These are phyloP conservation scores for Aspergillus persii DNA, from an alignment of 2,329 filamentous ascomycete species.

Conservation along the genomic window DNA sequence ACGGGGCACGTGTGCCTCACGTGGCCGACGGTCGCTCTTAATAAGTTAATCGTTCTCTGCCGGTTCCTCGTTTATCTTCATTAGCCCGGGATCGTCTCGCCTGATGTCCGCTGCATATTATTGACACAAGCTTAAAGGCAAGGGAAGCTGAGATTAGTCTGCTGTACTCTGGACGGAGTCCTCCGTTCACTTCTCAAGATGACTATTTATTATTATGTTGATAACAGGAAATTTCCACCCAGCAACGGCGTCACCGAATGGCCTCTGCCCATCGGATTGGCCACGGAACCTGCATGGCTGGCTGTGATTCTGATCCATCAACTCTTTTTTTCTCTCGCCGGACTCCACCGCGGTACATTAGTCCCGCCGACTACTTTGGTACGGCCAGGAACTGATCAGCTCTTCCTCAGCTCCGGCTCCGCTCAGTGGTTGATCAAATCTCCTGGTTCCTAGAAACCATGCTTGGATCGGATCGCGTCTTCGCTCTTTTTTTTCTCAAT, in stretches of 20 bases:
- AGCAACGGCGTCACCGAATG: not conserved
- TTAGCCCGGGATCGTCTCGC: not conserved
- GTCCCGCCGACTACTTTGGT: constrained; percentile 8
- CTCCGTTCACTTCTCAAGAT: not conserved
- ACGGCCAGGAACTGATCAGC: constrained; percentile 12
- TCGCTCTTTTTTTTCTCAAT: constrained; percentile 5
- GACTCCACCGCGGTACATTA: not conserved
- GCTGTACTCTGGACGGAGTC: too few relatives aligned
- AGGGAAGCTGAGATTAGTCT: not conserved
- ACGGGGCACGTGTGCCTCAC: not conserved
- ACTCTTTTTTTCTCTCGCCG: not conserved
- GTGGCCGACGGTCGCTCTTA: not conserved
- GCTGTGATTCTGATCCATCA: not conserved
- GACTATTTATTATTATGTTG: not conserved
- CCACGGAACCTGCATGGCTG: not conserved
- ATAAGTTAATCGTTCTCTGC: not conserved
- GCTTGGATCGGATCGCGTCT: constrained; percentile 15
- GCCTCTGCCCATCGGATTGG: not conserved
- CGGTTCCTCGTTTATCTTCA: not conserved
- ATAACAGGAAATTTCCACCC: not conserved
- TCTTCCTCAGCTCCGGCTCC: constrained; percentile 4
- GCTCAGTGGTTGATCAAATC: constrained; percentile 6
- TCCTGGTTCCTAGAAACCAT: constrained; percentile 7
- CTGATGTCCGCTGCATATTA: not conserved
- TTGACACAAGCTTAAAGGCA: not conserved